A percentile compares a stretch with the other conserved stretches of the same genome.
Conservation (phyloP, 2,329 filamentous ascomycete species). For the Monosporascus sp. region DNA sequence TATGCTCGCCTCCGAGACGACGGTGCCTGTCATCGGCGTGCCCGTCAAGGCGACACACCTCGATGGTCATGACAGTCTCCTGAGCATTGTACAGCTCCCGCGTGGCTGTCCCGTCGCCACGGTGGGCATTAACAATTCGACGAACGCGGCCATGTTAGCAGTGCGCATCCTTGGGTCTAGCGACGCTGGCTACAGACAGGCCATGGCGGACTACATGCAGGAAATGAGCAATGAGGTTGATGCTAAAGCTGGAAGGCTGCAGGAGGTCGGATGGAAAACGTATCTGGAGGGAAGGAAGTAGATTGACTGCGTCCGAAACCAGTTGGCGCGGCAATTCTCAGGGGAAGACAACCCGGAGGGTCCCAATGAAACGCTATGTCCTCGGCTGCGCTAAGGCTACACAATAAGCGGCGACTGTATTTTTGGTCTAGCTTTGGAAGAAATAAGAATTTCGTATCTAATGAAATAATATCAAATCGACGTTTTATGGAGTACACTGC, state of each 20-base stretch:
- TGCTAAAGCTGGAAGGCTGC: slow-evolving; percentile 53
- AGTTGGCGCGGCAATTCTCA: too few relatives aligned
- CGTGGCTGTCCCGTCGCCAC: slow-evolving; percentile 67
- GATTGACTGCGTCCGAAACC: slow-evolving; percentile 3
- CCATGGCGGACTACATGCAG: slow-evolving; percentile 56
- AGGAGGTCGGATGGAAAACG: slow-evolving; percentile 48
- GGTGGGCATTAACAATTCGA: slow-evolving; percentile 74
- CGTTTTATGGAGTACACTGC: too few relatives aligned
- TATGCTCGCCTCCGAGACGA: slow-evolving; percentile 56
- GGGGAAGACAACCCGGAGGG: too few relatives aligned
- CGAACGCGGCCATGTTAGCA: slow-evolving; percentile 70
- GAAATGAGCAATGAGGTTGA: slow-evolving; percentile 59
- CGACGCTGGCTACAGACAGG: slow-evolving; percentile 49
- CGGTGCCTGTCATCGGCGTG: slow-evolving; percentile 69
- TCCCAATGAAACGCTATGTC: too few relatives aligned
- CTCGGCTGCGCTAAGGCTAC: too few relatives aligned
- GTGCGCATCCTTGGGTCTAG: slow-evolving; percentile 59
- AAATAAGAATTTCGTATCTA: too few relatives aligned
- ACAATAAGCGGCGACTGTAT: too few relatives aligned
- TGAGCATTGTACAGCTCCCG: slow-evolving; percentile 76
- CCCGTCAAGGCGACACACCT: slow-evolving; percentile 69
- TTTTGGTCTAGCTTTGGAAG: too few relatives aligned
- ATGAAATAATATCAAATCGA: too few relatives aligned
- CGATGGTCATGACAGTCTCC: slow-evolving; percentile 65
- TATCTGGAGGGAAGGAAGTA: slow-evolving; percentile 41